These are phyloP conservation scores for Sporisorium exsertum DNA, from an alignment of 1,284 basidiomycete species.

Conservation along the genomic window DNA sequence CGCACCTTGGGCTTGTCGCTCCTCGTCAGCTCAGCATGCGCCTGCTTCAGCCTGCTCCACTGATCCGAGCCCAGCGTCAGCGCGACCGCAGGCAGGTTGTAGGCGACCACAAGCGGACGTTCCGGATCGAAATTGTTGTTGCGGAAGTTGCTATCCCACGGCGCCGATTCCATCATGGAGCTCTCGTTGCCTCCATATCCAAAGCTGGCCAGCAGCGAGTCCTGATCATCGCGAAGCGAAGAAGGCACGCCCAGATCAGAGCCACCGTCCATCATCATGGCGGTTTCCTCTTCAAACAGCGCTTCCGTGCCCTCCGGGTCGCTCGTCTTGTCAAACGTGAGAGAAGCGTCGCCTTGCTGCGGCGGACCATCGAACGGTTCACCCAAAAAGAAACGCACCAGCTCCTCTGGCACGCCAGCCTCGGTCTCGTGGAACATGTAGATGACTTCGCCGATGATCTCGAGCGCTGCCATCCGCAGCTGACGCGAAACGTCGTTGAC, in stretches of 20 bases:
- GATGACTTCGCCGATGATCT: slow-evolving; percentile 90
- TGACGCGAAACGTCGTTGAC: slow-evolving; percentile 77
- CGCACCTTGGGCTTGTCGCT: slow-evolving; percentile 75
- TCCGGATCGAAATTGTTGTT: slow-evolving; percentile 73
- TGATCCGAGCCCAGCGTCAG: slow-evolving; percentile 81
- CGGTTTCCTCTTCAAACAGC: slow-evolving; percentile 41
- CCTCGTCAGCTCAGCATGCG: slow-evolving; percentile 78
- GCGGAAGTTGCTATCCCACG: slow-evolving; percentile 48
- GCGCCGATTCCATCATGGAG: slow-evolving; percentile 37
- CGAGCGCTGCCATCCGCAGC: slow-evolving; percentile 85
- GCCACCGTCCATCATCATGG: slow-evolving; percentile 36
- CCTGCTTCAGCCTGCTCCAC: slow-evolving; percentile 81
- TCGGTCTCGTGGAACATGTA: slow-evolving; percentile 81
- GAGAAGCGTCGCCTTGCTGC: slow-evolving; percentile 44
- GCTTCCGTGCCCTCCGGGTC: slow-evolving; percentile 44
- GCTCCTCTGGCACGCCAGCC: slow-evolving; percentile 76
- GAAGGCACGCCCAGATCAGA: slow-evolving; percentile 20
- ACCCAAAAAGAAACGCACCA: slow-evolving; percentile 82
- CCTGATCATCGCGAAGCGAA: slow-evolving; percentile 25
- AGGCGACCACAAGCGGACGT: slow-evolving; percentile 87
- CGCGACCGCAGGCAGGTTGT: slow-evolving; percentile 92
- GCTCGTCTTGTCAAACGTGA: slow-evolving; percentile 51
- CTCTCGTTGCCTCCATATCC: slow-evolving; percentile 46
- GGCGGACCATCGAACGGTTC: slow-evolving; percentile 68
- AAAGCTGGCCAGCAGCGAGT: slow-evolving; percentile 48